A percentile compares a stretch with the other conserved stretches of the same genome.
These are phyloP conservation scores for Lyophyllum shimeji DNA, from an alignment of 768 basidiomycete species.

Conservation along the genomic window DNA sequence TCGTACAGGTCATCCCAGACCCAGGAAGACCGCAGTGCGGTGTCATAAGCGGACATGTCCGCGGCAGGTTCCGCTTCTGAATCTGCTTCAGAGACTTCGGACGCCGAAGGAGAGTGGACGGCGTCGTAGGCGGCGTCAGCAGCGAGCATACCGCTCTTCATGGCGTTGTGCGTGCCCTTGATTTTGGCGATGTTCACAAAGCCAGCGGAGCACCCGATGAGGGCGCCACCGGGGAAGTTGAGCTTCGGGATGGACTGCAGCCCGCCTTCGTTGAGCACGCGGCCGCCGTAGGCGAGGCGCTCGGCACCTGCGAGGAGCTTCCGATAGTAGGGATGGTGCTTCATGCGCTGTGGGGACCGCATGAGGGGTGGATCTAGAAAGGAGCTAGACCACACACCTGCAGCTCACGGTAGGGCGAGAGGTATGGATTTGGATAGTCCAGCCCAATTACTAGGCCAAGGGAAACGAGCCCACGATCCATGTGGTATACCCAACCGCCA, in stretches of 20 bases:
- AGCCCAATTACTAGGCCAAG: slow-evolving; percentile 91
- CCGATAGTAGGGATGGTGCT: slow-evolving; percentile 92
- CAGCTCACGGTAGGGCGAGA: slow-evolving; percentile 90
- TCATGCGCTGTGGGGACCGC: slow-evolving; percentile 56
- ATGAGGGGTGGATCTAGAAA: slow-evolving; percentile 5
- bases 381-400: slow-evolving; percentile 54
- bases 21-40: slow-evolving; percentile 73
- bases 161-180: slow-evolving; percentile 97
- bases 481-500: slow-evolving; percentile 94
- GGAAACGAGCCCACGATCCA: slow-evolving; percentile 88
- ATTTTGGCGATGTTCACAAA: slow-evolving; percentile 97
- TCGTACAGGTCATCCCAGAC: slow-evolving; percentile 84
- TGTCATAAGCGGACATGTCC: slow-evolving; percentile 76
- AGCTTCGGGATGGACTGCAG: slow-evolving; percentile 84
- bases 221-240: slow-evolving; percentile 90
- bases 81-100: slow-evolving; percentile 6
- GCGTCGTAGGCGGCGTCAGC: slow-evolving; percentile 82
- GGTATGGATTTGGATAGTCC: slow-evolving; percentile 92
- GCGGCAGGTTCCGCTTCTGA: slow-evolving; percentile 24
- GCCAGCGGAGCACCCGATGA: slow-evolving; percentile 94
- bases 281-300: slow-evolving; percentile 88
- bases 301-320: slow-evolving; percentile 70
- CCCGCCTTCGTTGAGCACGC: slow-evolving; percentile 91
- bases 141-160: slow-evolving; percentile 98
- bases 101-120: slow-evolving; percentile 32